phyloP scores from a whole-genome alignment of 164 flowering plant species.

The Chimonanthus salicifolius region DNA sequence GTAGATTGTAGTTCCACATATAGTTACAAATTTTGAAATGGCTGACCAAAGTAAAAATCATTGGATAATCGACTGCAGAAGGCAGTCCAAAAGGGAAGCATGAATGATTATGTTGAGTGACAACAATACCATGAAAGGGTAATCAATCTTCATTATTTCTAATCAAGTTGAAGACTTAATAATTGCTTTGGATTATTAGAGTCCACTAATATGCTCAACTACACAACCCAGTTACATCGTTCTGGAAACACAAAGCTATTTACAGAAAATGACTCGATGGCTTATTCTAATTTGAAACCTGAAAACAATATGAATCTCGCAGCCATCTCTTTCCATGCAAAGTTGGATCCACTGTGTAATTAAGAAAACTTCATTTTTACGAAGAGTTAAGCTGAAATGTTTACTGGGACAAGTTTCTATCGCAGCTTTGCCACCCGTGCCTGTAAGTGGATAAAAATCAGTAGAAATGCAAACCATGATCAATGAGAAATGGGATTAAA shows the following conservation, averaged over 20 bases:
- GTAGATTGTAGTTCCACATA: too few species aligned
- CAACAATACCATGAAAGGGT: too few species aligned
- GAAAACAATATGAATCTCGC: not conserved
- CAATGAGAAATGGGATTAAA: not conserved
- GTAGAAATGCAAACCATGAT: not conserved
- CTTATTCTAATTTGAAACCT: not conserved
- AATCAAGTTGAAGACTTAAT: too few species aligned
- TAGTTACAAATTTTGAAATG: too few species aligned
- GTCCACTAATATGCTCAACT: not conserved
- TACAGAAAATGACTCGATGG: not conserved
- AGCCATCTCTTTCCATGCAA: too few species aligned
- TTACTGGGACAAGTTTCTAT: slow-evolving; percentile 35
- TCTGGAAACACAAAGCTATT: not conserved
- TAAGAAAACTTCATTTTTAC: not conserved
- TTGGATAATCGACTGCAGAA: too few species aligned
- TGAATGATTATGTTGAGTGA: too few species aligned
- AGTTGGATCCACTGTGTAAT: not conserved
- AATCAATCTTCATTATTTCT: too few species aligned
- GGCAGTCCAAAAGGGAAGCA: too few species aligned
- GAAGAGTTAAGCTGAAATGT: slow-evolving; percentile 10
- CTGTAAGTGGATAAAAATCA: slow-evolving; percentile 19
- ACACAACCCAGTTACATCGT: not conserved
- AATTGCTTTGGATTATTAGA: too few species aligned
- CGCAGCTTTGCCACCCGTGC: slow-evolving; percentile 40
- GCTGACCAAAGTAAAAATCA: too few species aligned